Base-by-base conservation (phyloP, 176 grass and related monocot genomes). In the Oryza officinalis region DNA sequence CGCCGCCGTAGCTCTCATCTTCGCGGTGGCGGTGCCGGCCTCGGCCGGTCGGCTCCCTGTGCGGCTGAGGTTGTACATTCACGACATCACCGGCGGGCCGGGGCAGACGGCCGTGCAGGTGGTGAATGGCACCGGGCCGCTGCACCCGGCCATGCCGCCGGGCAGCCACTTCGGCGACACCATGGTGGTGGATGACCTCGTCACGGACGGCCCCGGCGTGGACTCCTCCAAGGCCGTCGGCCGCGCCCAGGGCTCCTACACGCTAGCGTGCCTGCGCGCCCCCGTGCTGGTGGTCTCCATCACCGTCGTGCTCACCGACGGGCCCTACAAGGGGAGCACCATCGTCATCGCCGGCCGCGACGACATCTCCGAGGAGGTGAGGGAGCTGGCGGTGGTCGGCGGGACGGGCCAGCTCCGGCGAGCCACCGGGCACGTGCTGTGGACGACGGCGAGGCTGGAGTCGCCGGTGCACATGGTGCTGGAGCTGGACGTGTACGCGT, bases 371-470 rank as follows among this genome's bases (percentile, higher is more conserved):
- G 26, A 79, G 41, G 59, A 61, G 70, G 64, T 45, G 14, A 59
- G 72, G 80, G 86, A 83, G 87, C 69, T 85, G 6, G 73, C 82
- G 13, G 87, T 89, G 17, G 82, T 89, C 14, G 87, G 87, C 1
- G 87, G 87, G 77, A 89, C 45, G 5, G 81, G 82, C 0, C 5
- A 4, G 47, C 41, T 81, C 20, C 76, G 81, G 1, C 26, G 26
- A 1, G 86, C 86, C 0, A 0, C 6, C 30, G 75, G 86, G 0
- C 35, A 88, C 75, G 66, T 83, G 65, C 50, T 83, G 11, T 72
- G 85, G 85, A 67, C 44, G 60, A 87, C 85, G 11, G 69, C 61
- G 8, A 44, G 15, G 77, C 12, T 57, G 2, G 61, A 2, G 70
- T 67, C 68, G 2, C 1, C 13, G n/a, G 2, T 47, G n/a, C 22